phyloP scores from a whole-genome alignment of 768 basidiomycete species.

The Suillus weaverae region DNA sequence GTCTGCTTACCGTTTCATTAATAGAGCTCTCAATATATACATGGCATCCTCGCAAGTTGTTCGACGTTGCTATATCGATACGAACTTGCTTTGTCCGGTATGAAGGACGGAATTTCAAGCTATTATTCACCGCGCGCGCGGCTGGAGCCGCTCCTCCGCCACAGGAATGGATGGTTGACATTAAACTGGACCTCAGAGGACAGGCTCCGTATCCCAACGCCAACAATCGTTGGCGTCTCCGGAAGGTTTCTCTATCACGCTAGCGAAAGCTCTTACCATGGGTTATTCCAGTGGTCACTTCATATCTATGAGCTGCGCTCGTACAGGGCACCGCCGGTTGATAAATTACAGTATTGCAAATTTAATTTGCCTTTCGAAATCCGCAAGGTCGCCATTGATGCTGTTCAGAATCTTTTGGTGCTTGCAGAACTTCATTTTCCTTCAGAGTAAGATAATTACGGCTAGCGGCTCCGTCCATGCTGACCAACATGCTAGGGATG shows the following conservation, averaged over 20 bases:
- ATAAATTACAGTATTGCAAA: constrained; percentile 30
- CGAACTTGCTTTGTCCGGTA: constrained; percentile 32
- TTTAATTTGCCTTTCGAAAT: constrained; percentile 35
- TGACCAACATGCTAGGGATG: constrained; percentile 18
- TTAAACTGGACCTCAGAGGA: constrained; percentile 32
- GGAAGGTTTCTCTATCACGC: constrained; percentile 35
- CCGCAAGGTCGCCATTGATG: constrained; percentile 33
- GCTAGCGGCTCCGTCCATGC: neutral
- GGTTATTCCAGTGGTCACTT: constrained; percentile 33
- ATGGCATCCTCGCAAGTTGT: constrained; percentile 21
- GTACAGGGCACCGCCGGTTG: constrained; percentile 26
- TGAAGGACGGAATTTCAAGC: constrained; percentile 28
- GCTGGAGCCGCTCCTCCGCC: constrained; percentile 29
- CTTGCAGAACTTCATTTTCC: constrained; percentile 32
- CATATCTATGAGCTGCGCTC: constrained; percentile 36
- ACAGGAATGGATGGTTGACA: constrained; percentile 36
- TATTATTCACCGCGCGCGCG: constrained; percentile 18
- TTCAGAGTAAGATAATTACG: constrained; percentile 18
- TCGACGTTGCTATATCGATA: constrained; percentile 33
- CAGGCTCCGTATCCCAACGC: constrained; percentile 30
- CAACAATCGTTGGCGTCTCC: constrained; percentile 34
- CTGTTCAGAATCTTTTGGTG: constrained; percentile 30
- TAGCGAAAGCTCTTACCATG: constrained; percentile 32
- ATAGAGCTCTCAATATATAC: constrained; percentile 28
- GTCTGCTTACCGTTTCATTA: neutral